A percentile compares a stretch with the other conserved stretches of the same genome.
phyloP scores from a whole-genome alignment of 1,284 basidiomycete species.

The Schizophyllum commune region DNA sequence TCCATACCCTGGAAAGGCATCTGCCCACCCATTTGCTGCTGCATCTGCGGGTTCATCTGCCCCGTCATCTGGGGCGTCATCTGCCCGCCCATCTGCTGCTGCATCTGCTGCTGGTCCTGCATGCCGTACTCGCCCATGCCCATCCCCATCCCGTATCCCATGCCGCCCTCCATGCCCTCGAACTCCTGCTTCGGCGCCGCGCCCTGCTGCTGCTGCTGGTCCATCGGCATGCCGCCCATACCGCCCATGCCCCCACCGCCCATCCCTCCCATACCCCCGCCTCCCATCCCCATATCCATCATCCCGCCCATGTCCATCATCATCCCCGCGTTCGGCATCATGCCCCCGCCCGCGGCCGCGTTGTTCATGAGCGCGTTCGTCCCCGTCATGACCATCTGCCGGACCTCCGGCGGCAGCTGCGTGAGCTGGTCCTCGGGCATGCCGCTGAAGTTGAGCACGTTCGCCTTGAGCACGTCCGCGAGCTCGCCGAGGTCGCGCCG shows the following conservation, averaged over 20 bases:
- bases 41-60: conserved; percentile 36
- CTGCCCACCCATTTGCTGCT: neutral
- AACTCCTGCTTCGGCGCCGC: conserved; percentile 24
- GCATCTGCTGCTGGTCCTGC: conserved; percentile 38
- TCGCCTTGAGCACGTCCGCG: conserved; percentile 69
- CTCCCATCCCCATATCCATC: conserved; percentile 57
- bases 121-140: conserved; percentile 42
- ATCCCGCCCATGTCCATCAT: conserved; percentile 45
- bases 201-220: conserved; percentile 35
- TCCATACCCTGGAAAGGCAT: conserved; percentile 8
- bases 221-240: conserved; percentile 23
- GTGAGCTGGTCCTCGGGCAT: conserved; percentile 76
- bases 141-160: conserved; percentile 41
- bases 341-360: conserved; percentile 41
- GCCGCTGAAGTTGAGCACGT: conserved; percentile 71
- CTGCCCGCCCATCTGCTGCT: conserved; percentile 8
- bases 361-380: conserved; percentile 68
- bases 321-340: conserved; percentile 50
- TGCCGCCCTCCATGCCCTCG: conserved; percentile 29
- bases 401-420: conserved; percentile 66
- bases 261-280: conserved; percentile 39
- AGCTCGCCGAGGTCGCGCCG: conserved; percentile 76
- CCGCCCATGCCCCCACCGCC: conserved; percentile 39
- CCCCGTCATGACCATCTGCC: conserved; percentile 76
- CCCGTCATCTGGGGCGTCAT: conserved; percentile 23